A percentile compares a stretch with the other conserved stretches of the same genome.
phyloP scores from a whole-genome alignment of 176 grass and related monocot species.

The Olyra latifolia region DNA sequence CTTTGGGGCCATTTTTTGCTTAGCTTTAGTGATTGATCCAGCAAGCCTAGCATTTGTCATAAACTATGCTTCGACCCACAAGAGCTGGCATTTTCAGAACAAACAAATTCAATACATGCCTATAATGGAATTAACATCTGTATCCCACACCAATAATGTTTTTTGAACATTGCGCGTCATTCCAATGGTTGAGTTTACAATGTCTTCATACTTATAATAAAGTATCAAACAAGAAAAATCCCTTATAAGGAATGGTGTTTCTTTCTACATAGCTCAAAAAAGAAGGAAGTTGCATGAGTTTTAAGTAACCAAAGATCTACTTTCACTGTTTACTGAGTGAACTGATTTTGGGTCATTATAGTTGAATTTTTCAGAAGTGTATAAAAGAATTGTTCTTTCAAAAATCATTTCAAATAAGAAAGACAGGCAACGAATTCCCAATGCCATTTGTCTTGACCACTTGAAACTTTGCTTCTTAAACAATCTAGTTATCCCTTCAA shows the following conservation, averaged over 20 bases:
- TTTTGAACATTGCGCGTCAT: background rate
- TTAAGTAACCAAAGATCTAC: background rate
- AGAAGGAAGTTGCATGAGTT: background rate
- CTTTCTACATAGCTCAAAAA: background rate
- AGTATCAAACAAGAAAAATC: background rate
- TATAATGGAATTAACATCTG: background rate
- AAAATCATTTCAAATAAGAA: background rate
- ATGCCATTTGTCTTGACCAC: background rate
- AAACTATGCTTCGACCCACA: background rate
- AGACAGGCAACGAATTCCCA: background rate
- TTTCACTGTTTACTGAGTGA: background rate
- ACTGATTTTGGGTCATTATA: background rate
- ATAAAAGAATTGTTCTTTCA: background rate
- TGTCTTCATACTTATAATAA: background rate
- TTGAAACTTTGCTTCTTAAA: background rate
- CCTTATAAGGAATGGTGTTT: background rate
- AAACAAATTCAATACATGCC: background rate
- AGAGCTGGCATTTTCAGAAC: background rate
- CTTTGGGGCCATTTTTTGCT: conserved; percentile 17
- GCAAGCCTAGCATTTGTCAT: background rate
- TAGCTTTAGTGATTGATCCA: conserved; percentile 12
- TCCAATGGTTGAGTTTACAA: conserved; percentile 22
- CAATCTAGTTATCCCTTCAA: background rate
- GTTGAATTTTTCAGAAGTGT: background rate
- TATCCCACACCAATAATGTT: background rate